These are phyloP conservation scores for Hypoxylon sp. DNA, from an alignment of 2,329 filamentous ascomycete species.

Conservation along the genomic window DNA sequence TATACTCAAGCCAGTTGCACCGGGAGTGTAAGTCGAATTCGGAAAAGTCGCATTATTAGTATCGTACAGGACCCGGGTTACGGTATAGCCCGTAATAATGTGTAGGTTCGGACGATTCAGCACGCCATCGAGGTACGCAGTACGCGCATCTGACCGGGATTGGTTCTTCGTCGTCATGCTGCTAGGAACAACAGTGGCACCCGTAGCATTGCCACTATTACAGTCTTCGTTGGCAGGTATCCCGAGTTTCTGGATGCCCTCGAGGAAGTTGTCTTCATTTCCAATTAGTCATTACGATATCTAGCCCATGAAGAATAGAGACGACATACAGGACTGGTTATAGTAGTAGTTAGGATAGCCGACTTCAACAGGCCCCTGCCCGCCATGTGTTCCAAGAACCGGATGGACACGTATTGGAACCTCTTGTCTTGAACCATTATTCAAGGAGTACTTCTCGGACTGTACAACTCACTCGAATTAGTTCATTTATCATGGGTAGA, in stretches of 20 bases:
- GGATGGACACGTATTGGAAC: constrained; percentile 50
- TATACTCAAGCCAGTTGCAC: constrained; percentile 38
- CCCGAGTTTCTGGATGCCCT: constrained; percentile 57
- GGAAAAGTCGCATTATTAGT: constrained; percentile 29
- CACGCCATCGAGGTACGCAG: constrained; percentile 59
- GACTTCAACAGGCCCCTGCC: constrained; percentile 57
- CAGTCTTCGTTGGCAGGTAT: constrained; percentile 56
- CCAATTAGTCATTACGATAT: constrained; percentile 24
- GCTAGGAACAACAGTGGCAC: constrained; percentile 57
- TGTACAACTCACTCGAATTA: constrained; percentile 35
- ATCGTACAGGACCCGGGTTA: constrained; percentile 55
- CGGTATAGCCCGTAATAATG: constrained; percentile 58
- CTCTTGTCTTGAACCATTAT: constrained; percentile 39
- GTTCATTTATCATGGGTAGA: background rate
- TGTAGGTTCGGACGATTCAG: constrained; percentile 58
- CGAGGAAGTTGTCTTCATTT: constrained; percentile 56
- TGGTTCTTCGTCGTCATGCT: constrained; percentile 58
- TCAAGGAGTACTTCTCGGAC: constrained; percentile 57
- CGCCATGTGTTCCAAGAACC: constrained; percentile 53
- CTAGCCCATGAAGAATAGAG: too few species aligned
- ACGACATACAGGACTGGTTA: constrained; percentile 57
- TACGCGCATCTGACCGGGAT: constrained; percentile 59
- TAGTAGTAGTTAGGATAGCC: constrained; percentile 59
- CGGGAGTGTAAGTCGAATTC: constrained; percentile 32
- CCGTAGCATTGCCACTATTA: constrained; percentile 57